Evolutionary conservation across 306 rosid species (phyloP).

Genomic region (Vicia villosa): DNA sequence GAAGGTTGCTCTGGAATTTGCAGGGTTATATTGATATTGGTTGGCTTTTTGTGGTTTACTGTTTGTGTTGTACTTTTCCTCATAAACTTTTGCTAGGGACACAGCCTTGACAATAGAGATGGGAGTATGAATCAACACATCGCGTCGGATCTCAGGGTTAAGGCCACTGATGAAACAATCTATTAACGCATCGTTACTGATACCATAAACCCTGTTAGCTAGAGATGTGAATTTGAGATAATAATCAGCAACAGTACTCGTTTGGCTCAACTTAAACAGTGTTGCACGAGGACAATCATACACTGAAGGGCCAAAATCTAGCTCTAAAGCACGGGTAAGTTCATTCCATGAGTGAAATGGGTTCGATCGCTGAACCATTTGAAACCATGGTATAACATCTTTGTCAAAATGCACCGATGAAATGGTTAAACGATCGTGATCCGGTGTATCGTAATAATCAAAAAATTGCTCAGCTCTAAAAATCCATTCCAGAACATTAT

Average conservation of each 20-base stretch:
- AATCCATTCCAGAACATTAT: no score
- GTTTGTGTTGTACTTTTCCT: no score
- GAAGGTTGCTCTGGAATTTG: no score
- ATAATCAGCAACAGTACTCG: neutral
- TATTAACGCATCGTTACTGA: neutral
- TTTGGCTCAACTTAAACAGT: neutral
- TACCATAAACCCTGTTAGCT: neutral
- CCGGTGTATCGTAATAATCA: no score
- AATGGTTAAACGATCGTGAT: neutral
- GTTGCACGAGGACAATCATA: neutral
- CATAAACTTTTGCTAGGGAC: no score
- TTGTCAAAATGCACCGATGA: neutral
- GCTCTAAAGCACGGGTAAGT: neutral
- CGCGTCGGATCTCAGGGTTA: no score
- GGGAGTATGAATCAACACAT: no score
- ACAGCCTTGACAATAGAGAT: no score
- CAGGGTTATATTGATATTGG: no score
- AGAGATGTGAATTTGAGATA: neutral
- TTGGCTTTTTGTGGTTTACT: no score
- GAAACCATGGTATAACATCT: neutral
- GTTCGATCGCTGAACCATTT: neutral
- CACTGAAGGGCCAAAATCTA: neutral
- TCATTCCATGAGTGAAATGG: neutral
- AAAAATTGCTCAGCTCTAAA: no score
- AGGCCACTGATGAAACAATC: neutral